A percentile compares a stretch with the other conserved stretches of the same genome.
phyloP scores from a whole-genome alignment of 768 basidiomycete species.

The Lactifluus subvellereus region DNA sequence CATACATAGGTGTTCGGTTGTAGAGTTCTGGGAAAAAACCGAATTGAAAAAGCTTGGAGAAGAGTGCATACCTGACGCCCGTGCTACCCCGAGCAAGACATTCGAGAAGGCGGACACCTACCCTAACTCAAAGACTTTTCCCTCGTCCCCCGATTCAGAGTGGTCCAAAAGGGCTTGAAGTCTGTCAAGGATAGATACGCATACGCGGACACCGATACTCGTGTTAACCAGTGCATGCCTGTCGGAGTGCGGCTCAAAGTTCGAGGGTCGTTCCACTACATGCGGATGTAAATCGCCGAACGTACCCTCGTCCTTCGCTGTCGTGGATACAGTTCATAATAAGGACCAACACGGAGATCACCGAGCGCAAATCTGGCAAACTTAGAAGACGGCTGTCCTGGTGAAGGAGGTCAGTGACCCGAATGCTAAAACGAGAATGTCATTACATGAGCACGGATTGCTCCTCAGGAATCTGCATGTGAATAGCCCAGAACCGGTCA shows the following conservation, averaged over 20 bases:
- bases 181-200: constrained; percentile 60
- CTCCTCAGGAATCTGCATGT: constrained; percentile 65
- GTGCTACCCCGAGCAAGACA: constrained; percentile 10
- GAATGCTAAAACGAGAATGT: constrained; percentile 4
- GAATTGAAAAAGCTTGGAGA: constrained; percentile 21
- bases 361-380: constrained; percentile 17
- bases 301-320: constrained; percentile 16
- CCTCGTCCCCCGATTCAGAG: constrained; percentile 57
- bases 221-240: constrained; percentile 52
- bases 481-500: constrained; percentile 55
- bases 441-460: constrained; percentile 66
- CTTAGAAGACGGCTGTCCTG: constrained; percentile 40
- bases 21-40: constrained; percentile 22
- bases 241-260: constrained; percentile 5
- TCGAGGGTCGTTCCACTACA: background rate
- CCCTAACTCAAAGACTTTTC: constrained; percentile 74
- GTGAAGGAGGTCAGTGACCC: constrained; percentile 11
- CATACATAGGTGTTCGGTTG: constrained; percentile 18
- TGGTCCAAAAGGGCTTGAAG: constrained; percentile 68
- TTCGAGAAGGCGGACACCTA: constrained; percentile 28
- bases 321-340: constrained; percentile 20
- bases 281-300: constrained; percentile 1
- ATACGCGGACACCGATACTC: constrained; percentile 56
- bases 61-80: constrained; percentile 19
- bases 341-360: constrained; percentile 19